Evolutionary conservation across 73 alveolate genomes (phyloP).

Genomic region (Tetrahymena thermophila): DNA sequence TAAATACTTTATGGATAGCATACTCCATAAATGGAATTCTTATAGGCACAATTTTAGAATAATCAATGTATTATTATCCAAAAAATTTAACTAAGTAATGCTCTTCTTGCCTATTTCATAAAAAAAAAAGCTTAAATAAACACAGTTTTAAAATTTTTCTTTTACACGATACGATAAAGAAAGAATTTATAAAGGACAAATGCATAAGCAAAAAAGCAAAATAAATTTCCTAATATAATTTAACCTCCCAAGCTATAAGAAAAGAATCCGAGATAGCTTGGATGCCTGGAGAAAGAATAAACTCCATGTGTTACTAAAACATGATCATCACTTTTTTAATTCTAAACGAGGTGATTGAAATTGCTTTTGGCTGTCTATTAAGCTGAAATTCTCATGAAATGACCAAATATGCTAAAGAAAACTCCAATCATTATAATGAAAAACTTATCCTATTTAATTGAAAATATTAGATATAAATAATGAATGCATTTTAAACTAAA

Average conservation of each 20-base stretch:
- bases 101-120: slow-evolving; percentile 59
- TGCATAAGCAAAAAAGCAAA: slow-evolving; percentile 60
- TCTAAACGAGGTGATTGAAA: slow-evolving; percentile 65
- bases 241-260: slow-evolving; percentile 79
- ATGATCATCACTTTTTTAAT: slow-evolving; percentile 58
- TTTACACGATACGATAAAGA: slow-evolving; percentile 38
- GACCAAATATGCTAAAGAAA: slow-evolving; percentile 57
- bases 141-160: not conserved
- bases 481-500: too few species aligned
- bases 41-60: slow-evolving; percentile 49
- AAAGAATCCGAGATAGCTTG: slow-evolving; percentile 86
- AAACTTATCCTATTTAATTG: not conserved
- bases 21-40: slow-evolving; percentile 73
- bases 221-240: slow-evolving; percentile 60
- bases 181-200: slow-evolving; percentile 63
- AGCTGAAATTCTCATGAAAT: slow-evolving; percentile 73
- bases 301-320: slow-evolving; percentile 67
- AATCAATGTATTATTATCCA: slow-evolving; percentile 62
- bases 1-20: not conserved
- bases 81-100: slow-evolving; percentile 59
- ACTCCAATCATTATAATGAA: slow-evolving; percentile 33
- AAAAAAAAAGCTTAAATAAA: not conserved
- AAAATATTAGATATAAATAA: too few species aligned
- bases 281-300: slow-evolving; percentile 74
- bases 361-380: slow-evolving; percentile 69